These are phyloP conservation scores for Cercospora sojina DNA, from an alignment of 2,329 filamentous ascomycete species.

Conservation along the genomic window DNA sequence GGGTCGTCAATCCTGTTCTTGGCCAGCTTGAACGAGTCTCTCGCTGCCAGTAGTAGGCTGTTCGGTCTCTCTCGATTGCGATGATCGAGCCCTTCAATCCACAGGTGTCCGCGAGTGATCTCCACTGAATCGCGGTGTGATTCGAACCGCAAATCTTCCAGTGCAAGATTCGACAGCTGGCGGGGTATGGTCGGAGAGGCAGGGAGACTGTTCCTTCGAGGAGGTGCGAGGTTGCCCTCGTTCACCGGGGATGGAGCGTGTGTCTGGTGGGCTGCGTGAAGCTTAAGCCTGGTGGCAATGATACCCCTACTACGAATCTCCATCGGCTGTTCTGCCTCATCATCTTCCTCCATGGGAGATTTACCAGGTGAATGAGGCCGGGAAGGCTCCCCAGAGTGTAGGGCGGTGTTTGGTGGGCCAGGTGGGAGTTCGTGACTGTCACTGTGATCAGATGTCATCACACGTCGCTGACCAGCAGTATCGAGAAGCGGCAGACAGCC, in stretches of 20 bases:
- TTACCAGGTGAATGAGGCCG: conserved; percentile 20
- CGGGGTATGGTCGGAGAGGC: conserved; percentile 22
- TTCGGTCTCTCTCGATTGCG: conserved; percentile 19
- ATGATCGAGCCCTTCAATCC: conserved; percentile 21
- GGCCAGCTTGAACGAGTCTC: conserved; percentile 34
- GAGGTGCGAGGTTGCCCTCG: conserved; percentile 3
- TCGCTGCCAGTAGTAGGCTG: conserved; percentile 24
- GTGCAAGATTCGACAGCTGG: conserved; percentile 25
- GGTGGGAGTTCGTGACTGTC: conserved; percentile 21
- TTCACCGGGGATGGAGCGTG: conserved; percentile 8
- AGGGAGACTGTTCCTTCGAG: conserved; percentile 23
- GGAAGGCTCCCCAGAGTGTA: conserved; percentile 26
- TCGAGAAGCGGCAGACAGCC: conserved; percentile 20
- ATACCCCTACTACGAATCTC: conserved; percentile 16
- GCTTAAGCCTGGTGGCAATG: conserved; percentile 1
- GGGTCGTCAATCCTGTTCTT: conserved; percentile 30
- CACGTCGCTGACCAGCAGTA: background rate
- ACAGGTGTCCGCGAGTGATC: conserved; percentile 26
- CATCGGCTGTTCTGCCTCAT: conserved; percentile 12
- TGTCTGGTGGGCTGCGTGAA: conserved; percentile 13
- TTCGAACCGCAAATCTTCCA: conserved; percentile 27
- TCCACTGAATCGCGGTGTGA: conserved; percentile 37
- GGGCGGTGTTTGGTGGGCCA: conserved; percentile 31
- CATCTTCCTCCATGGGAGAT: conserved; percentile 13
- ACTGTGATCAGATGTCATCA: conserved; percentile 15